Conservation (phyloP, 108 stramenopile species). For the Cyclotella baltica region DNA sequence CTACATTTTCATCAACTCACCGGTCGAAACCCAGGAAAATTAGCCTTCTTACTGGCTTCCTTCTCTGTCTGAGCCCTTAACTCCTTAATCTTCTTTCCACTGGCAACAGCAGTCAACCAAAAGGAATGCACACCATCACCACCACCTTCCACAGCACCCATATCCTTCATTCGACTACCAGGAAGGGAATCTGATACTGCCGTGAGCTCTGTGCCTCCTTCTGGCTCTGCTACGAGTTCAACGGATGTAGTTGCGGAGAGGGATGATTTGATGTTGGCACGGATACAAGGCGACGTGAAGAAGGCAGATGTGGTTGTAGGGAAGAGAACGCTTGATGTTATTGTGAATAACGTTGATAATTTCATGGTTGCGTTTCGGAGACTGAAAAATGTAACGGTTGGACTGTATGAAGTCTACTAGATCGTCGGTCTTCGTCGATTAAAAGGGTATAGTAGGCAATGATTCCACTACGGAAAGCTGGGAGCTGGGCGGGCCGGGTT, state of each 20-base stretch:
- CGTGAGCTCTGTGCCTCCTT: conserved; percentile 78
- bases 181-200: conserved; percentile 58
- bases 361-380: not conserved
- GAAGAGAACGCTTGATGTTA: not conserved
- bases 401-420: too few species aligned
- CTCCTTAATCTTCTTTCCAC: conserved; percentile 70
- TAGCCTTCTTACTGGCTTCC: conserved; percentile 83
- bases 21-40: conserved; percentile 89
- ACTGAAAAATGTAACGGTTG: too few species aligned
- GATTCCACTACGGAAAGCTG: too few species aligned
- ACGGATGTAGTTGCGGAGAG: conserved; percentile 28
- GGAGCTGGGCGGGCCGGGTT: too few species aligned
- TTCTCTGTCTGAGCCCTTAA: conserved; percentile 69
- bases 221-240: conserved; percentile 81
- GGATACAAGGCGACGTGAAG: not conserved
- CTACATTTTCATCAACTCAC: conserved; percentile 30
- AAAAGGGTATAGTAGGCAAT: too few species aligned
- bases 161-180: conserved; percentile 75
- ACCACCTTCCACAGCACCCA: conserved; percentile 57
- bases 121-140: conserved; percentile 72
- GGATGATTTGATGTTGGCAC: not conserved
- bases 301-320: not conserved
- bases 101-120: conserved; percentile 71
- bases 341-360: not conserved
- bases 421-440: too few species aligned